Evolutionary conservation across 352 stramenopile species (phyloP).

Genomic region (Phytopythium boreale): DNA sequence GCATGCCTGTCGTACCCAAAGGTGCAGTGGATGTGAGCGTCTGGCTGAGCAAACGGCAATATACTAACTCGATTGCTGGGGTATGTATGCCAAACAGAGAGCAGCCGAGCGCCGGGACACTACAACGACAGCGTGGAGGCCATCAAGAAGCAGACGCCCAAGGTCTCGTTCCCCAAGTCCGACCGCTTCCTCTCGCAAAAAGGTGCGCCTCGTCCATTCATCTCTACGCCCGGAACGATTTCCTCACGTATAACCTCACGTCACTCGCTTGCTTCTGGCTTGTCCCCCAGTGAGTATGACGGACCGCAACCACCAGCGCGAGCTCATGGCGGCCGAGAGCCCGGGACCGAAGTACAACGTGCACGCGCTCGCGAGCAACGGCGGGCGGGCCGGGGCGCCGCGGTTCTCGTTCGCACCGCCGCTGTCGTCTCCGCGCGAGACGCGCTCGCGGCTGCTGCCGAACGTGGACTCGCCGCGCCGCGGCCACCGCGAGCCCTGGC

Average conservation of each 20-base stretch:
- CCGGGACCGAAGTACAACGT: constrained; percentile 85
- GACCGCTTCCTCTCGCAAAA: constrained; percentile 79
- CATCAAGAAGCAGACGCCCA: constrained; percentile 56
- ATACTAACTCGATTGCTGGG: constrained; percentile 9
- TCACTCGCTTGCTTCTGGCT: background rate
- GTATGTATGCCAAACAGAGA: constrained; percentile 29
- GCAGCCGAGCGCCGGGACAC: constrained; percentile 52
- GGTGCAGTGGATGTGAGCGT: constrained; percentile 15
- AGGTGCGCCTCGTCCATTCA: too few species aligned
- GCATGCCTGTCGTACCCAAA: constrained; percentile 62
- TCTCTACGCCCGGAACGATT: background rate
- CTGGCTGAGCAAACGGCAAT: background rate
- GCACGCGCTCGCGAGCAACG: constrained; percentile 44
- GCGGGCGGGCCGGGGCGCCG: constrained; percentile 44
- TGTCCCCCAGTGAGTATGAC: constrained; percentile 60
- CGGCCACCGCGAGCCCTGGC: constrained; percentile 74
- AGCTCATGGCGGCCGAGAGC: constrained; percentile 74
- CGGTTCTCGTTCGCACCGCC: constrained; percentile 68
- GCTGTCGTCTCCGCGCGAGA: constrained; percentile 34
- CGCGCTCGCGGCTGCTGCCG: constrained; percentile 25
- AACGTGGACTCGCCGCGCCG: constrained; percentile 49
- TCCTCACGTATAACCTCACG: background rate
- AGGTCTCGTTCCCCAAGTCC: constrained; percentile 78
- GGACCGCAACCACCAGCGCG: constrained; percentile 54
- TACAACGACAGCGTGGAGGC: constrained; percentile 71